Conservation (phyloP, 2,329 filamentous ascomycete genomes). For the Fusarium brachygibbosum region DNA sequence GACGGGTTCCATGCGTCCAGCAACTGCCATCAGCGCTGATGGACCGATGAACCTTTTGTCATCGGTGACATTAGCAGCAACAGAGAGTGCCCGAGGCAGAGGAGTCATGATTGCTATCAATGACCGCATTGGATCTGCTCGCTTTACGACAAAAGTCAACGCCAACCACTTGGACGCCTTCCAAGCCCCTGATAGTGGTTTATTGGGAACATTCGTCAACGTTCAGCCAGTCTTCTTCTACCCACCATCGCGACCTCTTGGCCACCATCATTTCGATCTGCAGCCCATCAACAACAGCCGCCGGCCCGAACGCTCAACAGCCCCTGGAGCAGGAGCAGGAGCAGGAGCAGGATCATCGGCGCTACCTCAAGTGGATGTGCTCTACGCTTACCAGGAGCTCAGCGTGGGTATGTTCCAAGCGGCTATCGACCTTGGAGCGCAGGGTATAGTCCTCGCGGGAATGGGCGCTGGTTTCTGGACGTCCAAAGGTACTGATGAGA, state of each 20-base stretch:
- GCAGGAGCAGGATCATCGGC: conserved; percentile 38
- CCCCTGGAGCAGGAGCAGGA: conserved; percentile 4
- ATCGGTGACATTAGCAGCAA: conserved; percentile 68
- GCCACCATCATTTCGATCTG: conserved; percentile 61
- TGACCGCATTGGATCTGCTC: conserved; percentile 70
- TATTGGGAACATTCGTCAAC: conserved; percentile 70
- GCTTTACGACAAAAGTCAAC: conserved; percentile 72
- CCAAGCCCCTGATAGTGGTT: conserved; percentile 68
- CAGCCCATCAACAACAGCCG: conserved; percentile 18
- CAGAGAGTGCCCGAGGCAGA: conserved; percentile 60
- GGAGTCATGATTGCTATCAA: conserved; percentile 73
- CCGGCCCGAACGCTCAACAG: conserved; percentile 22
- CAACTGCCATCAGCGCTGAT: conserved; percentile 72
- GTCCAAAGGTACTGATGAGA: conserved; percentile 54
- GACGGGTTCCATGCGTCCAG: conserved; percentile 73
- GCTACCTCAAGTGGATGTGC: conserved; percentile 68
- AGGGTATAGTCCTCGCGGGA: conserved; percentile 69
- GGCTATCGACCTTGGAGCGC: conserved; percentile 63
- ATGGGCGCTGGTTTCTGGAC: conserved; percentile 67
- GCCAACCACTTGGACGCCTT: conserved; percentile 75
- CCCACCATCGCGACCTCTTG: conserved; percentile 62
- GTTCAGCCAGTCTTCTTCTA: conserved; percentile 72
- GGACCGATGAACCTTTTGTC: conserved; percentile 73
- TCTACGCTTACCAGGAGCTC: conserved; percentile 69
- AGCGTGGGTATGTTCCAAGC: conserved; percentile 62